phyloP scores from a whole-genome alignment of 1,284 basidiomycete genomes.

The Mycosarcoma maydis region DNA sequence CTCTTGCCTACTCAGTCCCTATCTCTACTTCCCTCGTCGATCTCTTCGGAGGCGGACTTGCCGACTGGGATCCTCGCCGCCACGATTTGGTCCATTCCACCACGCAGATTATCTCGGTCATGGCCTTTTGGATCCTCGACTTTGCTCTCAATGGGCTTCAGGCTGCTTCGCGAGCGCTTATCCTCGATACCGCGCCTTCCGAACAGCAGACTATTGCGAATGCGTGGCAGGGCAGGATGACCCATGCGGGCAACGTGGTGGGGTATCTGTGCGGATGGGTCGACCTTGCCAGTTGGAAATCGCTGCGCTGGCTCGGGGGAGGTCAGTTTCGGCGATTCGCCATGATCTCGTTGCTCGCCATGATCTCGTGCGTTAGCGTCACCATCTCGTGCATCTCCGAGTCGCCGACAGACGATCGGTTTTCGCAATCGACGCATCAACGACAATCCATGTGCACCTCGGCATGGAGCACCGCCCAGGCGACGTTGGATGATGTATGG shows the following conservation, averaged over 20 bases:
- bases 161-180: conserved; percentile 87
- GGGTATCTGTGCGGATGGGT: conserved; percentile 76
- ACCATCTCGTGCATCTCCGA: conserved; percentile 81
- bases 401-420: conserved; percentile 3
- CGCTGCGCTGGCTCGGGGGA: conserved; percentile 84
- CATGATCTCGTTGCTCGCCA: conserved; percentile 81
- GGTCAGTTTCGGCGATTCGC: conserved; percentile 96
- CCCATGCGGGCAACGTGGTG: conserved; percentile 58
- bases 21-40: conserved; percentile 81
- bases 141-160: conserved; percentile 91
- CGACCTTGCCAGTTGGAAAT: conserved; percentile 78
- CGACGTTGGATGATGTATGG: conserved; percentile 47
- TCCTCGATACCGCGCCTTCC: conserved; percentile 86
- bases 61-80: conserved; percentile 87
- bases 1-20: conserved; percentile 86
- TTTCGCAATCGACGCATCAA: not conserved
- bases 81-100: conserved; percentile 25
- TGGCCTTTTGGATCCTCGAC: conserved; percentile 90
- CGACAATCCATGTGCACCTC: conserved; percentile 2
- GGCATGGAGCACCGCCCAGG: conserved; percentile 7
- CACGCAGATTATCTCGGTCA: conserved; percentile 75
- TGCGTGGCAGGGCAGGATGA: conserved; percentile 89
- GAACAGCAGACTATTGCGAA: conserved; percentile 89
- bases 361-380: conserved; percentile 82
- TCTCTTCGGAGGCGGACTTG: conserved; percentile 78